Base-by-base conservation (phyloP, 2,329 filamentous ascomycete genomes). In the Penicillium frequentans region DNA sequence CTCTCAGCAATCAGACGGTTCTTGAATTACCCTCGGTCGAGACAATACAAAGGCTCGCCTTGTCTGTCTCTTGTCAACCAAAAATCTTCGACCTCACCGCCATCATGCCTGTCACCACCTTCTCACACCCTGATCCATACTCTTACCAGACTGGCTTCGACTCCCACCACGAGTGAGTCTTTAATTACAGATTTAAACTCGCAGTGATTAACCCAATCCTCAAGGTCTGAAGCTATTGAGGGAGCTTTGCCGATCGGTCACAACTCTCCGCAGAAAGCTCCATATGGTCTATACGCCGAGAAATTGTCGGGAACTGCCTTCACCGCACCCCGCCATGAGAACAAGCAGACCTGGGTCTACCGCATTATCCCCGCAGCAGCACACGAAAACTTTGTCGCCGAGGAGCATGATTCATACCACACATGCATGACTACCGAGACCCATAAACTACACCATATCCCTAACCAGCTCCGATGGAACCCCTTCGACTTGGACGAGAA, bases 251-350 rank as follows among this genome's bases (percentile, higher is more conserved):
- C 91, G 9, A 70, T 91, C 57, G 90, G 84, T 49, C 84, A 87
- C 43, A 96, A 96, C 79, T 91, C 89, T 3, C 91, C 91, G 0
- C 91, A 96, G 72, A 91, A 91, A 70, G 87, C 87, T 0, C 83
- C 90, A 0, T 85, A 86, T 63, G 91, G 90, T 0, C 85, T 96
- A 27, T 95, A 95, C 75, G 86, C 90, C 27, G 91, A 96, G 76
- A 89, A 90, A 77, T 81, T 90, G 44, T 90, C 87, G 0, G 88
- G 88, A 8, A 89, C 86, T 1, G 81, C 88, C 29, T 91, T 91
- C 70, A 90, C 87, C 4, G 86, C 87, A 1, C 87, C 88, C 0
- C 80, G 89, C 27, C 79, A 84, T 69, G 83, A 88, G 56, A 90
- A 89, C 74, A 84, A 85, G 68, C 87, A 90, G 70, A 82, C 87